phyloP scores from a whole-genome alignment of 2,329 filamentous ascomycete species.

The Graphilbum ipis-grandicollis region DNA sequence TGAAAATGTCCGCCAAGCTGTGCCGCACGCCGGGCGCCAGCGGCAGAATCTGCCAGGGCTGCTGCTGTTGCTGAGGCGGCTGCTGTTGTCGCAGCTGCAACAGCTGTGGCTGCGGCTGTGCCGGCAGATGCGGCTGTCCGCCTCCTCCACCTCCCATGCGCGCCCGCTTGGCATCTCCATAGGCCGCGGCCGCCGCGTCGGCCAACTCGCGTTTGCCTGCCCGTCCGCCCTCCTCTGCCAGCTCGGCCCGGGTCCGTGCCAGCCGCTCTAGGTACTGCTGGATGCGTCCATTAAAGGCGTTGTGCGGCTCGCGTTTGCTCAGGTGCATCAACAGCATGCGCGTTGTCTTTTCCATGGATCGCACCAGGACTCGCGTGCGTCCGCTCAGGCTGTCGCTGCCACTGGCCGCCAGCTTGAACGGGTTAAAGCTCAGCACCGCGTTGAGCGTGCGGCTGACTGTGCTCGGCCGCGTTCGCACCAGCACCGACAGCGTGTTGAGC shows the following conservation, averaged over 20 bases:
- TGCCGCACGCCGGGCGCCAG: conserved; percentile 53
- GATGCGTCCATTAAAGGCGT: conserved; percentile 58
- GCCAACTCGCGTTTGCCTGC: conserved; percentile 51
- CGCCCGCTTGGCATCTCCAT: conserved; percentile 69
- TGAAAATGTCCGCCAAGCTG: conserved; percentile 71
- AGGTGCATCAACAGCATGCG: conserved; percentile 71
- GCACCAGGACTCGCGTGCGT: conserved; percentile 64
- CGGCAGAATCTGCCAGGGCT: conserved; percentile 42
- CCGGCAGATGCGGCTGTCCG: not conserved
- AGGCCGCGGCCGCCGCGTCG: conserved; percentile 51
- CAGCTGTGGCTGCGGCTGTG: conserved; percentile 8
- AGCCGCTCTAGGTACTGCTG: conserved; percentile 76
- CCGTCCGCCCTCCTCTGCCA: conserved; percentile 60
- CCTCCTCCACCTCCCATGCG: conserved; percentile 29
- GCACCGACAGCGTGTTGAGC: conserved; percentile 67
- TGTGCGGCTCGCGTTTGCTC: conserved; percentile 66
- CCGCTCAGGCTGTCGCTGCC: conserved; percentile 60
- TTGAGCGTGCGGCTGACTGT: conserved; percentile 75
- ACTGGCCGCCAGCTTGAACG: conserved; percentile 60
- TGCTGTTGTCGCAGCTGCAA: conserved; percentile 18
- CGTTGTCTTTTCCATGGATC: conserved; percentile 89
- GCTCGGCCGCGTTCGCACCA: conserved; percentile 66
- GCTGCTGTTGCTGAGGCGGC: conserved; percentile 12
- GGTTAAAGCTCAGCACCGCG: conserved; percentile 80
- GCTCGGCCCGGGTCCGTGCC: conserved; percentile 58